These are phyloP conservation scores for Emergomyces pasteurianus DNA, from an alignment of 2,329 filamentous ascomycete genomes.

Conservation along the genomic window DNA sequence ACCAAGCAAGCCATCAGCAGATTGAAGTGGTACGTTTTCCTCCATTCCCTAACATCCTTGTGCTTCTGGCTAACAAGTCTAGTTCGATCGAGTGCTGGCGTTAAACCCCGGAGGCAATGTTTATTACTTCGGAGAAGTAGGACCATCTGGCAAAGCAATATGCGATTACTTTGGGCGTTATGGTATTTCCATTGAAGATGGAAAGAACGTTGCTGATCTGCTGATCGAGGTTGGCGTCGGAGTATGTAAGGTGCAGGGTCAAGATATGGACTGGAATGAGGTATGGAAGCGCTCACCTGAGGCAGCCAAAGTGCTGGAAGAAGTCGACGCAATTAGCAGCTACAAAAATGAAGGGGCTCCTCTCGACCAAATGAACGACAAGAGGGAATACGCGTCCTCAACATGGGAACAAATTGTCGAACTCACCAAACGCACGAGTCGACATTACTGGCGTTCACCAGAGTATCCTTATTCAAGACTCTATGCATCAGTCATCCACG, in stretches of 20 bases:
- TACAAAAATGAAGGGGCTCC: slow-evolving; percentile 35
- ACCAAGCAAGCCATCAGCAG: slow-evolving; percentile 53
- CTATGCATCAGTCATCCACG: slow-evolving; percentile 53
- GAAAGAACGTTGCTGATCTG: slow-evolving; percentile 49
- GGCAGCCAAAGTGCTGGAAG: slow-evolving; percentile 42
- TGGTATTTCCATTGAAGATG: slow-evolving; percentile 48
- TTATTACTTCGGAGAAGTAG: slow-evolving; percentile 57
- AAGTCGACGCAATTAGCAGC: slow-evolving; percentile 47
- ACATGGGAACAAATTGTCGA: slow-evolving; percentile 48
- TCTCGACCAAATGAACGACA: slow-evolving; percentile 14
- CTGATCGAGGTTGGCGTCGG: slow-evolving; percentile 49
- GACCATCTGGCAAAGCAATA: slow-evolving; percentile 48
- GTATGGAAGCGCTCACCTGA: slow-evolving; percentile 54
- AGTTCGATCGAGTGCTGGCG: slow-evolving; percentile 57
- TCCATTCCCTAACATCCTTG: neutral
- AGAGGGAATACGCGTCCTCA: slow-evolving; percentile 48
- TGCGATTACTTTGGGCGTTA: slow-evolving; percentile 52
- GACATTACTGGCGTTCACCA: slow-evolving; percentile 59
- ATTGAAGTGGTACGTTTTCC: slow-evolving; percentile 31
- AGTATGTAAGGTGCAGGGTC: slow-evolving; percentile 37
- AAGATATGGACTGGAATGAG: slow-evolving; percentile 52
- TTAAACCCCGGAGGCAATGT: slow-evolving; percentile 54
- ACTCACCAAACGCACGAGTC: slow-evolving; percentile 56
- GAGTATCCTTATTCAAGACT: slow-evolving; percentile 63
- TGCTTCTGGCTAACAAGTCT: slow-evolving; percentile 19